Percentiles rank a stretch among this genome's conserved stretches.
phyloP scores from a whole-genome alignment of 345 rosid genomes.

The Acer saccharum region DNA sequence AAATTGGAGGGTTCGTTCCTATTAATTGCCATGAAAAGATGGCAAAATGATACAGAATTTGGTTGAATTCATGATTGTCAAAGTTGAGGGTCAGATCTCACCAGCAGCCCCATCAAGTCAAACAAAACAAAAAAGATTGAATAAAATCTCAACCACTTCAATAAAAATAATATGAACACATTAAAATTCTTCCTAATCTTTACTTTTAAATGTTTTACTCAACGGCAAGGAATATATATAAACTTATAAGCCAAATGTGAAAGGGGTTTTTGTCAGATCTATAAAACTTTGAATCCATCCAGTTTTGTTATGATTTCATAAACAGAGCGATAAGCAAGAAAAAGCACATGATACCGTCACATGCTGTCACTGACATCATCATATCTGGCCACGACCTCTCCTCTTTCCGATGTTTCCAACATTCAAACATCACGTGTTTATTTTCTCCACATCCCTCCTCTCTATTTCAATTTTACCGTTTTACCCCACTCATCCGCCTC shows the following conservation, averaged over 20 bases:
- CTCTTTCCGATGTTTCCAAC: conserved; percentile 73
- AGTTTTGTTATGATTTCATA: neutral
- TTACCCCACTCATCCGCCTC: neutral
- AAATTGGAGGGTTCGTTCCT: neutral
- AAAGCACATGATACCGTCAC: conserved; percentile 49
- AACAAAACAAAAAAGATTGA: neutral
- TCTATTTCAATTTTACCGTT: neutral
- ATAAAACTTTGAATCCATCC: neutral
- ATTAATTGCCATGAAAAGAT: neutral
- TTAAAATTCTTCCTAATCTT: too few relatives aligned
- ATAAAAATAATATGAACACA: neutral
- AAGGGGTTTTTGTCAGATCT: conserved; percentile 1
- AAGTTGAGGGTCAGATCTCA: neutral
- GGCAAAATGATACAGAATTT: neutral
- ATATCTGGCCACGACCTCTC: conserved; percentile 70
- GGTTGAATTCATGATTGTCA: conserved; percentile 11
- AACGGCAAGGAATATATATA: neutral
- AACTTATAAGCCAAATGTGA: neutral
- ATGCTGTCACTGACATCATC: conserved; percentile 67
- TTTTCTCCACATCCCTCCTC: conserved; percentile 10
- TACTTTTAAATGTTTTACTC: neutral
- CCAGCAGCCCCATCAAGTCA: conserved; percentile 1
- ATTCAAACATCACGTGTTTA: conserved; percentile 63
- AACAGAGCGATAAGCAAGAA: neutral
- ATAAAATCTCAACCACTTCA: neutral